Evolutionary conservation across 163 green algal genomes (phyloP).

Genomic region (Coccomyxa subellipsoidea): DNA sequence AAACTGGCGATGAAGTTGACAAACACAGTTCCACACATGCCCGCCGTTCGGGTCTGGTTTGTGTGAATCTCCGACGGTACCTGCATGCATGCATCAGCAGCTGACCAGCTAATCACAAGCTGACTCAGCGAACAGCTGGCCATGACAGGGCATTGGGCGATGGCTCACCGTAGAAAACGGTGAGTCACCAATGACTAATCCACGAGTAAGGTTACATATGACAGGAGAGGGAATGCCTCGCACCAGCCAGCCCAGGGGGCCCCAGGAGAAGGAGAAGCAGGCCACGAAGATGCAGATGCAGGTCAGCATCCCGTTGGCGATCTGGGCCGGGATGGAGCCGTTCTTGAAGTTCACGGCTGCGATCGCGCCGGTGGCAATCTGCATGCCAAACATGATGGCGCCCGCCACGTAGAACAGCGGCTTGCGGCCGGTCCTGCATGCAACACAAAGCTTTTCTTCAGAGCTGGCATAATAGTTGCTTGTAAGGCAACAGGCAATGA

Average conservation of each 20-base stretch:
- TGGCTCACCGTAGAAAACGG: too few species aligned
- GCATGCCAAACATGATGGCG: background rate
- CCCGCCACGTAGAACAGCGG: background rate
- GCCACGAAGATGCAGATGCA: conserved; percentile 57
- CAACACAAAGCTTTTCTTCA: too few species aligned
- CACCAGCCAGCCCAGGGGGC: conserved; percentile 47
- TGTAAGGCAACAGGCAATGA: too few species aligned
- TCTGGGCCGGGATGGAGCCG: background rate
- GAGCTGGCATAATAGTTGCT: too few species aligned
- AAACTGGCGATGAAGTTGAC: conserved; percentile 51
- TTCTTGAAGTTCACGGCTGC: background rate
- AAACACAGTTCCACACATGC: conserved; percentile 48
- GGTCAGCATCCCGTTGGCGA: conserved; percentile 28
- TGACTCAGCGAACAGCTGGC: background rate
- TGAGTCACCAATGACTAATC: too few species aligned
- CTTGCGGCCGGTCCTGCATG: background rate
- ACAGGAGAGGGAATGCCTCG: background rate
- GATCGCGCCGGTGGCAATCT: background rate
- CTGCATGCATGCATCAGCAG: background rate
- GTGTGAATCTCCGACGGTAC: conserved; percentile 52
- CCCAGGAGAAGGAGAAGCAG: conserved; percentile 60
- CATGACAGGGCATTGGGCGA: too few species aligned
- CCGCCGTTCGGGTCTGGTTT: conserved; percentile 62
- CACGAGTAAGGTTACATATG: background rate
- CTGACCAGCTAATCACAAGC: background rate